Base-by-base conservation (phyloP, 768 basidiomycete species). In the Sistotremastrum niveocremeum region DNA sequence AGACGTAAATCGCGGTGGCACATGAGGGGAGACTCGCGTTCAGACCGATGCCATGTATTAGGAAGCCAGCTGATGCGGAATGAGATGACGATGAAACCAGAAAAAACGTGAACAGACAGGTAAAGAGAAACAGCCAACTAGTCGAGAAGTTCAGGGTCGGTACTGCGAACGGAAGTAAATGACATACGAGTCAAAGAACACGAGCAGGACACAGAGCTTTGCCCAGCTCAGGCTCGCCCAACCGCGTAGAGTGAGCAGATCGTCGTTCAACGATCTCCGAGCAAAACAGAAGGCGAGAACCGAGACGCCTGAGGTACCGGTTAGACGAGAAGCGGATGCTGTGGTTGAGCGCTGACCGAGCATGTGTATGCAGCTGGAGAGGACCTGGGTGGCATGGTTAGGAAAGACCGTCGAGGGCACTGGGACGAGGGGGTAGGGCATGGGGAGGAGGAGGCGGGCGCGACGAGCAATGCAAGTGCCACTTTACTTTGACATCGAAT, bases 1-100 rank as follows among this genome's bases (percentile, higher is more conserved):
- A 73, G 31, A 67, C 54, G 45, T 67, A 63, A 42, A 73, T 69
- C 3, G 65, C 71, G 6, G 65, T 52, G 3, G 63, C 56, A 54
- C 73, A 76, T 1, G 65, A 55, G 2, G 57, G 31, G 3, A 41
- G 10, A 41, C 61, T 63, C 36, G 57, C 49, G 41, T 68, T 64
- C 20, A 74, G 57, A 3, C 73, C 73, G 7, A 68, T 55, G 6
- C 71, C 73, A 42, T 65, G 65, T 3, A 72, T 58, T 8, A 75
- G 51, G 1, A 72, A 49, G 1, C 66, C 67, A 44, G 65, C 71
- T 72, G 50, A 8, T 41, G 35, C 32, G 20, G 7, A 28, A 34
- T 47, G 34, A 54, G 31, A 49, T 41, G 7, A 28, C 20, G 28
- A 34, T 30, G 6, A 38, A 7, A 38, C 38, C 47, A 32, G 47